These are phyloP conservation scores for Teunomyces cretensis DNA, from an alignment of 805 yeast genomes.

Conservation along the genomic window DNA sequence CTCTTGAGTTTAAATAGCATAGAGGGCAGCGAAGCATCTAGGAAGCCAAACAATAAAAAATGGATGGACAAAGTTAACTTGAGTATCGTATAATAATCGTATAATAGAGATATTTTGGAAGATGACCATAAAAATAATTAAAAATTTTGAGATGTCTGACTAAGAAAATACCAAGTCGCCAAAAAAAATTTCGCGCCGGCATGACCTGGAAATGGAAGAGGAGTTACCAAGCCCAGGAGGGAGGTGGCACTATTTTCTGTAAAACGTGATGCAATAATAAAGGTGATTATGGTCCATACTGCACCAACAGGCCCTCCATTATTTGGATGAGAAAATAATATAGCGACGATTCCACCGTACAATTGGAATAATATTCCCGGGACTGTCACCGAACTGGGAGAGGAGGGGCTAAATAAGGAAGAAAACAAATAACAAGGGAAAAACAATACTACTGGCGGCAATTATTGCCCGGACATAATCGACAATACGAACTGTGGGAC, in stretches of 20 bases:
- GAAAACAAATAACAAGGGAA: too few relatives aligned
- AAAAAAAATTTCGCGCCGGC: neutral
- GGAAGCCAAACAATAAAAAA: neutral
- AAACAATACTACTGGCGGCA: too few relatives aligned
- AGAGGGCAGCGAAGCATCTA: neutral
- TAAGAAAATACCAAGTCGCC: neutral
- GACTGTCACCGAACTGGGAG: too few relatives aligned
- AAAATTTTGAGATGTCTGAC: neutral
- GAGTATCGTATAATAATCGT: constrained; percentile 3
- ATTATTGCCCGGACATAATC: too few relatives aligned
- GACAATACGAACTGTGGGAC: too few relatives aligned
- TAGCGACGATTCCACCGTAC: too few relatives aligned
- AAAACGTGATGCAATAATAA: neutral
- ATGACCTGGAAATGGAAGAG: constrained; percentile 1
- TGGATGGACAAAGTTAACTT: neutral
- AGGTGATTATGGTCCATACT: too few relatives aligned
- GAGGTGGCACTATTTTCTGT: constrained; percentile 1
- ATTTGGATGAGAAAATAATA: too few relatives aligned
- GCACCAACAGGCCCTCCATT: neutral
- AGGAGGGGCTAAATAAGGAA: too few relatives aligned
- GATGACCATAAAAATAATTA: neutral
- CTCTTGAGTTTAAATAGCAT: too few relatives aligned
- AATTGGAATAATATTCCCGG: too few relatives aligned
- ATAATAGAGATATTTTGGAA: constrained; percentile 3
- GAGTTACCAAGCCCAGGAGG: neutral